phyloP scores from a whole-genome alignment of 2,329 filamentous ascomycete genomes.

The Fusarium armeniacum region DNA sequence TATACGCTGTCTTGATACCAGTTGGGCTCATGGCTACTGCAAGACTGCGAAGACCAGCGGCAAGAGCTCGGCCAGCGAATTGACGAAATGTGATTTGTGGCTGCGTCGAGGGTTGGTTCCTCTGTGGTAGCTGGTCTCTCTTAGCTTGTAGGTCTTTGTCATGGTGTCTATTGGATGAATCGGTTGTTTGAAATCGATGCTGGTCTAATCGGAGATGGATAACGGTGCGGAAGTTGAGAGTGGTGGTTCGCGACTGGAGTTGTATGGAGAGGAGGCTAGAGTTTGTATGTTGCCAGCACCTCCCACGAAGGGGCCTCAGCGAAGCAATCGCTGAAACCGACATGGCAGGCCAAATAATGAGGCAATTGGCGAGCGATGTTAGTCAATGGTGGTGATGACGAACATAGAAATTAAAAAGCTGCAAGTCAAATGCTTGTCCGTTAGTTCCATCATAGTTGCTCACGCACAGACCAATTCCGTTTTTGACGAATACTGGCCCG shows the following conservation, averaged over 20 bases:
- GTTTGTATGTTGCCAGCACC: slow-evolving; percentile 50
- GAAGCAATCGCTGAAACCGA: slow-evolving; percentile 54
- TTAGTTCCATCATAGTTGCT: slow-evolving; percentile 29
- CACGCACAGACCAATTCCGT: slow-evolving; percentile 44
- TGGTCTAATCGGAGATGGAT: slow-evolving; percentile 50
- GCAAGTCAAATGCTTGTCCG: slow-evolving; percentile 17
- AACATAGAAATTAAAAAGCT: slow-evolving; percentile 34
- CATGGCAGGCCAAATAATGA: slow-evolving; percentile 46
- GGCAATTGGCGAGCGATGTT: slow-evolving; percentile 20
- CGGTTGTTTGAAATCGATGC: slow-evolving; percentile 50
- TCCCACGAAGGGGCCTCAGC: slow-evolving; percentile 52
- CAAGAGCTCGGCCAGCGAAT: slow-evolving; percentile 51
- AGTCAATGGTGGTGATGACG: slow-evolving; percentile 19
- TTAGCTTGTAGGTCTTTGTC: slow-evolving; percentile 35
- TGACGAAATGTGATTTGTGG: slow-evolving; percentile 53
- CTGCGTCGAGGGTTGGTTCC: slow-evolving; percentile 36
- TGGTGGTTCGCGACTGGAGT: slow-evolving; percentile 50
- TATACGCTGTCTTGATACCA: slow-evolving; percentile 54
- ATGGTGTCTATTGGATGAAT: slow-evolving; percentile 27
- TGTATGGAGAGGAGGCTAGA: slow-evolving; percentile 54
- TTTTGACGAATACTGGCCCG: slow-evolving; percentile 39
- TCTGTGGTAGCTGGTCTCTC: slow-evolving; percentile 47
- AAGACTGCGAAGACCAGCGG: slow-evolving; percentile 55
- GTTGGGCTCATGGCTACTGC: slow-evolving; percentile 54
- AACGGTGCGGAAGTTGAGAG: slow-evolving; percentile 51